Evolutionary conservation across 306 rosid species (phyloP), one percentile per base, ranked within the genome.

Genomic region (Pachyrhizus erosus): DNA sequence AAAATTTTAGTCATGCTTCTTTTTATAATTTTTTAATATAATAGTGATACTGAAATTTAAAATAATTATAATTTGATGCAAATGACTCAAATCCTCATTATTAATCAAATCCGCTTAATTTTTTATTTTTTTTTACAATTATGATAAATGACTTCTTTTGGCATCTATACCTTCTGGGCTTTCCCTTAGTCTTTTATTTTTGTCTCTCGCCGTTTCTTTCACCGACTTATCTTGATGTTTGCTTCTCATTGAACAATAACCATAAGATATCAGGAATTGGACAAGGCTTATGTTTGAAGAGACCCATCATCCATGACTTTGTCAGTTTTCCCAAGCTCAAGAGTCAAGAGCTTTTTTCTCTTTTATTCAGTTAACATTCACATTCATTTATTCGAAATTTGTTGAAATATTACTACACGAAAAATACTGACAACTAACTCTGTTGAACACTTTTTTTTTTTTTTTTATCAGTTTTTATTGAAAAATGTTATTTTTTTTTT

Each of bases 181-280:
- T 31, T 2, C 5, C 14, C 6, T 29, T 33, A 10, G 2, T 7
- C 27, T 54, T 54, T 7, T 0, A 0, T 31, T n/a, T 29, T 2
- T 18, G 1, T 52, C 52, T 29, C 20, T 51, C n/a, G 1, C 12
- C 24, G 24, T 70, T 9, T 13, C 43, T 15, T 29, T 26, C 11
- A 57, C 48, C 6, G 18, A 29, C 77, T 52, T 71, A 17, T 46
- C 26, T 31, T 75, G 55, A 75, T 40, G 70, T 58, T 57, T 58
- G 27, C 17, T 57, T 37, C 17, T 21, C 24, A 2, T 74, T 8
- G 5, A 74, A 74, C 66, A 37, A 75, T 20, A 39, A 34, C 68
- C 33, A 54, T 73, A 12, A 14, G 37, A 21, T 55, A 23, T 21
- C 51, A 52, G 23, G 43, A 61, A 20, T 7, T 20, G 2, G 61